Evolutionary conservation across 2,329 filamentous ascomycete genomes (phyloP), one percentile per base, ranked within the genome.

Genomic region (Pseudopithomyces chartarum): DNA sequence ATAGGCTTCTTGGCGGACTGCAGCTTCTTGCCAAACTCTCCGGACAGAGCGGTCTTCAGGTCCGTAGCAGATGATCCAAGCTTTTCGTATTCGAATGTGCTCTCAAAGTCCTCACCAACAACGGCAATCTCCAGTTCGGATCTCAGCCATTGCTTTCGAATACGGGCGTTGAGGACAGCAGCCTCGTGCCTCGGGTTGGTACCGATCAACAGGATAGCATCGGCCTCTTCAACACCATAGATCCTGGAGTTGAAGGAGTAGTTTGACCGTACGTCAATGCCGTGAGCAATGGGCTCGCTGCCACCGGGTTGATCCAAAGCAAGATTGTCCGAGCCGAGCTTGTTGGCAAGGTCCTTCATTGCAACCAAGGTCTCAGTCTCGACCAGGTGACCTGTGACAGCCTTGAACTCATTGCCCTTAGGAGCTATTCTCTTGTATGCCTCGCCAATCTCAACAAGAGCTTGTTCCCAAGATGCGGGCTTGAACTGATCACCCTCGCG

Each of bases 241-340:
- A 99, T 96, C 76, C 85, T 91, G 36, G 93, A 97, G 85, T 99
- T 99, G 85, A 99, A 97, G 43, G 92, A 84, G 79, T 96, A 99
- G 82, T 95, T 99, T 57, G 92, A 91, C 63, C 94, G 91, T 57
- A 98, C 85, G 71, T 99, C 95, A 60, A 97, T 81, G 77, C 95
- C 95, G 79, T 99, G 95, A 34, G 94, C 90, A 60, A 97, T 81
- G 13, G 95, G 95, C 63, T 88, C 82, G 78, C 85, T 89, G 61
- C 95, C 95, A 55, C 87, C 87, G 38, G 92, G 91, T 73, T 93
- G 93, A 75, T 99, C 95, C 43, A 98, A 86, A 60, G 92, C 91
- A 59, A 99, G 83, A 78, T 98, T 99, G 67, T 99, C 95, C 2
- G 95, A 98, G 60, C 92, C 92, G 61, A 99, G 90, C 79, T 89